Evolutionary conservation across 1,284 basidiomycete species (phyloP), one percentile per base, ranked within the genome.

Genomic region (Sanghuangporus baumii): DNA sequence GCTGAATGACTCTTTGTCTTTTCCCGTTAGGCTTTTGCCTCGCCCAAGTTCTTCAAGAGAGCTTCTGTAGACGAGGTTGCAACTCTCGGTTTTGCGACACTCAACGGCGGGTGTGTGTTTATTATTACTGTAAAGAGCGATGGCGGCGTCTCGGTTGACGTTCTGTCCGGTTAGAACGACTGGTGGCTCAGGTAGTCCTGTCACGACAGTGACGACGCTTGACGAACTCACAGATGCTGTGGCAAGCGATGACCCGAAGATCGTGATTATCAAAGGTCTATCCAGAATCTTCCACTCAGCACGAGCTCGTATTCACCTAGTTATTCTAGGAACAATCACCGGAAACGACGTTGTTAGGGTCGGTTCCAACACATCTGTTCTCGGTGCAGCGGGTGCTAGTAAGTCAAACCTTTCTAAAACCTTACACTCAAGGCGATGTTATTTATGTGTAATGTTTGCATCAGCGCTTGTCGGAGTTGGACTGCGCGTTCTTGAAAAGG

Each of bases 321-420:
- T 37, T 31, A 31, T 12, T 62, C 16, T 20, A 75, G 78, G 78
- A 16, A 75, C 72, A 4, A 79, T 80, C 61, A 76, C 76, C 46
- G 79, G 79, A 37, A 72, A 75, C 66, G 66, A 71, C 16, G 76
- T 75, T 9, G 73, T 81, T 50, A 74, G 71, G 61, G 71, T 79
- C 57, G 79, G 79, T 34, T 73, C 75, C 20, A 80, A 81, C 70
- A 81, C 76, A 0, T 76, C 79, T 9, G 69, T 81, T 46, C 67
- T 81, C 34, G 74, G 74, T 40, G 70, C 69, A 60, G 50, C 66
- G 48, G 72, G 71, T 38, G 70, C 71, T 34, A 64, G 70, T 73
- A 60, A 60, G 71, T 66, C n/a, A 8, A 14, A 12, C 20, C 31
- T 14, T 3, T 20, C 36, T 18, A 23, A 5, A 9, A 26, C 36